Evolutionary conservation across 306 rosid species (phyloP).

Genomic region (Lathyrus aphaca): DNA sequence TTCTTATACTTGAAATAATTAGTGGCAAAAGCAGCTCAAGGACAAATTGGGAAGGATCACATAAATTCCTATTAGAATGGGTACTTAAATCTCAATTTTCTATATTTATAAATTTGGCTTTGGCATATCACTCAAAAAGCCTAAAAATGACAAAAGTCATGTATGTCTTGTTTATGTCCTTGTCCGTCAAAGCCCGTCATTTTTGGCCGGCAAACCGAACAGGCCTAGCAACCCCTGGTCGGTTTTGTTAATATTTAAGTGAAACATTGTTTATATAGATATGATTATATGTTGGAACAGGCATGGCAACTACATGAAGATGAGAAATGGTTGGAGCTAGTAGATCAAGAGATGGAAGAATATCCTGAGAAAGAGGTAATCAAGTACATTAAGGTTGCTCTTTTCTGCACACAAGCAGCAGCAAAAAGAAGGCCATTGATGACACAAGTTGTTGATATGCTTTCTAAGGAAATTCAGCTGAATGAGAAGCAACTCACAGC

Average conservation of each 20-base stretch:
- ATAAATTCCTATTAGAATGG: slow-evolving; percentile 76
- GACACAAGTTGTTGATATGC: slow-evolving; percentile 82
- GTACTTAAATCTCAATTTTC: slow-evolving; percentile 43
- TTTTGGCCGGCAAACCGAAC: too few species aligned
- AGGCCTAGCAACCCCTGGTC: too few species aligned
- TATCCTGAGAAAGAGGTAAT: slow-evolving; percentile 68
- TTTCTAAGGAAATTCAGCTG: slow-evolving; percentile 66
- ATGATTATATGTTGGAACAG: slow-evolving; percentile 44
- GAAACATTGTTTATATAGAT: slow-evolving; percentile 1
- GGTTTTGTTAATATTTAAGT: neutral
- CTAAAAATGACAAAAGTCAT: too few species aligned
- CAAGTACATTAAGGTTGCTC: slow-evolving; percentile 85
- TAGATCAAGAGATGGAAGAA: slow-evolving; percentile 65
- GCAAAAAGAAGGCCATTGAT: slow-evolving; percentile 79
- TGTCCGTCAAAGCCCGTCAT: too few species aligned
- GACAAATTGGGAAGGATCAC: slow-evolving; percentile 57
- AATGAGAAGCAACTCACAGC: slow-evolving; percentile 75
- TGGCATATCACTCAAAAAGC: too few species aligned
- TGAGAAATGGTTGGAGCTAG: slow-evolving; percentile 67
- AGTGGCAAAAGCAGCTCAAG: slow-evolving; percentile 74
- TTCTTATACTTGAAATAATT: slow-evolving; percentile 84
- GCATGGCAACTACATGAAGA: slow-evolving; percentile 93
- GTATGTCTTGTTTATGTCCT: too few species aligned
- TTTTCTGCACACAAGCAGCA: slow-evolving; percentile 83
- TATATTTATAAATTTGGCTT: neutral